phyloP scores from a whole-genome alignment of 2,329 filamentous ascomycete species.

The Exophiala xenobiotica region DNA sequence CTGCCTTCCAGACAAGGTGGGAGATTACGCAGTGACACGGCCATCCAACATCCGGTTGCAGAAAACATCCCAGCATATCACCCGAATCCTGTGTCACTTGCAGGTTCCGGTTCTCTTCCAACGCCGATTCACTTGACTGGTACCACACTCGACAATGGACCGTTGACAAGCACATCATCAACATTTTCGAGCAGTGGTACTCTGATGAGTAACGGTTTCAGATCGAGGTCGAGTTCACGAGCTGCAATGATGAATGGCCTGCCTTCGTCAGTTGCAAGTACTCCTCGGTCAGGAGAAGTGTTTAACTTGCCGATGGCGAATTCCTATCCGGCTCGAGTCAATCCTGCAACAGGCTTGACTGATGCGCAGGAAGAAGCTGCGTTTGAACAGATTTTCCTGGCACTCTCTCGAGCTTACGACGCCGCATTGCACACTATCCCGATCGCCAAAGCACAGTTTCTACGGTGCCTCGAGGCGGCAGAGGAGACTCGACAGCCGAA shows the following conservation, averaged over 20 bases:
- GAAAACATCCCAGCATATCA: slow-evolving; percentile 17
- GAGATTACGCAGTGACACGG: slow-evolving; percentile 52
- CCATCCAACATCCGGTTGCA: slow-evolving; percentile 45
- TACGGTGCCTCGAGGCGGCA: slow-evolving; percentile 62
- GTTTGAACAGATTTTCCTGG: slow-evolving; percentile 80
- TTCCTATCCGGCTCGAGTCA: slow-evolving; percentile 51
- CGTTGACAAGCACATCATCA: slow-evolving; percentile 18
- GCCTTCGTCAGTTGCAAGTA: slow-evolving; percentile 56
- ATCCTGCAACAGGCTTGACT: slow-evolving; percentile 60
- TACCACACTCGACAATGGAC: slow-evolving; percentile 21
- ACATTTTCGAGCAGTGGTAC: slow-evolving; percentile 26
- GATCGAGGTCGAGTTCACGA: slow-evolving; percentile 31
- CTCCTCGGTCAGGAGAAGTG: slow-evolving; percentile 78
- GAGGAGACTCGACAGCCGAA: slow-evolving; percentile 61
- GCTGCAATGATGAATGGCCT: slow-evolving; percentile 34
- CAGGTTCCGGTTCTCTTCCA: slow-evolving; percentile 40
- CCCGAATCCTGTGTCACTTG: slow-evolving; percentile 21
- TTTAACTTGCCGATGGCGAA: slow-evolving; percentile 60
- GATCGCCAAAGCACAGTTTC: slow-evolving; percentile 65
- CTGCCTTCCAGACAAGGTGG: slow-evolving; percentile 35
- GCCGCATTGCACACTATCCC: slow-evolving; percentile 71
- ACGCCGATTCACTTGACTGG: slow-evolving; percentile 27
- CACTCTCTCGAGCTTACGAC: slow-evolving; percentile 71
- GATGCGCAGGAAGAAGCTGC: slow-evolving; percentile 72
- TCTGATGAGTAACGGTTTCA: slow-evolving; percentile 17